A percentile compares a stretch with the other conserved stretches of the same genome.
Conservation (phyloP, 495 filamentous ascomycete genomes). For the Chaetomium cochliodes region DNA sequence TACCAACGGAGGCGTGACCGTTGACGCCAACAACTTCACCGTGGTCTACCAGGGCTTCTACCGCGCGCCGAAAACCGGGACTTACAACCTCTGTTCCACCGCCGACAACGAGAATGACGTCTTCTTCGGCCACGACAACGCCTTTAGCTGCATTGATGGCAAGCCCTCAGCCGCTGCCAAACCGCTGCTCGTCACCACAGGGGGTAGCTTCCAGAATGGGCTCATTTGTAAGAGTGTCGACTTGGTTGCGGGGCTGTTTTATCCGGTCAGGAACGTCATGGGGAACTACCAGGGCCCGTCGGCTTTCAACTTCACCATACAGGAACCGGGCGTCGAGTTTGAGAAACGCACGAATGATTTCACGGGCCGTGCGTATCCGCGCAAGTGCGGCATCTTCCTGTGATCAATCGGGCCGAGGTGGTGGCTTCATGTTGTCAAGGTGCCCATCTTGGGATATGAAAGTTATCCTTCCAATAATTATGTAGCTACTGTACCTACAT, state of each 20-base stretch:
- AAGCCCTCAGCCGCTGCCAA: not conserved
- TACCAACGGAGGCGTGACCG: not conserved
- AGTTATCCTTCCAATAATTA: too few species aligned
- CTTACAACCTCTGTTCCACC: not conserved
- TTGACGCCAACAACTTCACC: not conserved
- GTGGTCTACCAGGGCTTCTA: not conserved
- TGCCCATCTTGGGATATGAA: too few species aligned
- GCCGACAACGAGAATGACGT: not conserved
- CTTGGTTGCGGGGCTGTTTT: not conserved
- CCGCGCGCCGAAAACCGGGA: not conserved
- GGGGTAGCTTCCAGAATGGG: not conserved
- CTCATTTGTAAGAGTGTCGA: not conserved
- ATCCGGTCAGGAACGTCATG: constrained; percentile 4
- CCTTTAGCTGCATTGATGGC: not conserved
- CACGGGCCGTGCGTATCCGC: not conserved
- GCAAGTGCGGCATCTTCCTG: not conserved
- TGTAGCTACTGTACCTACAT: too few species aligned
- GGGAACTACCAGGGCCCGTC: not conserved
- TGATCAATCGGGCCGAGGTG: too few species aligned
- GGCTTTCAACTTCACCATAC: not conserved
- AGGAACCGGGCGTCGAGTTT: not conserved
- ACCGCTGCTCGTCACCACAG: not conserved
- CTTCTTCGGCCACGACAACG: constrained; percentile 1
- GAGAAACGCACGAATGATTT: constrained; percentile 4
- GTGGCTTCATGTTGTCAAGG: too few species aligned